phyloP scores from a whole-genome alignment of 371 early-diverging fungal species.

The Mucor saturninus region DNA sequence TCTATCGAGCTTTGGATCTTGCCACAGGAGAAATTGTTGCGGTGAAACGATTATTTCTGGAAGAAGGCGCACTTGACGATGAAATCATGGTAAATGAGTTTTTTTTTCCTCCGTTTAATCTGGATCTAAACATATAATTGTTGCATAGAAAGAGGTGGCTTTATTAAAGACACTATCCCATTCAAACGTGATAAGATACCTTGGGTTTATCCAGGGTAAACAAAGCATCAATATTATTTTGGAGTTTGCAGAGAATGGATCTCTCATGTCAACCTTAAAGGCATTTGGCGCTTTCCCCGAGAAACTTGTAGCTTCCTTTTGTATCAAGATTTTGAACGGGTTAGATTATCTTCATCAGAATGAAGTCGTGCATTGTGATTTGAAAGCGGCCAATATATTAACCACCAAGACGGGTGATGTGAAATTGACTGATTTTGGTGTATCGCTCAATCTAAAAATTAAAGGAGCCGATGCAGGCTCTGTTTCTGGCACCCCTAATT shows the following conservation, averaged over 20 bases:
- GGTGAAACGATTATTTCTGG: slow-evolving; percentile 81
- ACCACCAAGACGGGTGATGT: slow-evolving; percentile 94
- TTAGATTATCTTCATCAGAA: slow-evolving; percentile 92
- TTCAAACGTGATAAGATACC: slow-evolving; percentile 86
- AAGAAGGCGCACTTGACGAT: slow-evolving; percentile 60
- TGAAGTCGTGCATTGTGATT: slow-evolving; percentile 92
- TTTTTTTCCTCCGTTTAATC: slow-evolving; percentile 30
- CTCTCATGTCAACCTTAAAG: slow-evolving; percentile 86
- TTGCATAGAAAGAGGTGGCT: slow-evolving; percentile 67
- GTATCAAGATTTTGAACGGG: slow-evolving; percentile 88
- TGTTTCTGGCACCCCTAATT: slow-evolving; percentile 78
- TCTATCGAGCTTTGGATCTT: slow-evolving; percentile 84
- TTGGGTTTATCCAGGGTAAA: slow-evolving; percentile 80
- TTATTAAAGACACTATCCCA: slow-evolving; percentile 76
- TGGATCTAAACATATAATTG: too few species aligned
- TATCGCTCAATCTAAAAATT: slow-evolving; percentile 77
- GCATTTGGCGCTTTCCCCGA: slow-evolving; percentile 95
- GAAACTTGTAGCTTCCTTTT: slow-evolving; percentile 87
- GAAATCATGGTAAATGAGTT: slow-evolving; percentile 42
- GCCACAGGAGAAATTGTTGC: slow-evolving; percentile 89
- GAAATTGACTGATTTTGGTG: slow-evolving; percentile 96
- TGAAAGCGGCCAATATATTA: slow-evolving; percentile 96
- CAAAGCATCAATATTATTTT: slow-evolving; percentile 83
- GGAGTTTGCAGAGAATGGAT: slow-evolving; percentile 96
- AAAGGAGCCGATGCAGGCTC: slow-evolving; percentile 74